Conservation (phyloP, 768 basidiomycete species). For the Rhodotorula sphaerocarpa region DNA sequence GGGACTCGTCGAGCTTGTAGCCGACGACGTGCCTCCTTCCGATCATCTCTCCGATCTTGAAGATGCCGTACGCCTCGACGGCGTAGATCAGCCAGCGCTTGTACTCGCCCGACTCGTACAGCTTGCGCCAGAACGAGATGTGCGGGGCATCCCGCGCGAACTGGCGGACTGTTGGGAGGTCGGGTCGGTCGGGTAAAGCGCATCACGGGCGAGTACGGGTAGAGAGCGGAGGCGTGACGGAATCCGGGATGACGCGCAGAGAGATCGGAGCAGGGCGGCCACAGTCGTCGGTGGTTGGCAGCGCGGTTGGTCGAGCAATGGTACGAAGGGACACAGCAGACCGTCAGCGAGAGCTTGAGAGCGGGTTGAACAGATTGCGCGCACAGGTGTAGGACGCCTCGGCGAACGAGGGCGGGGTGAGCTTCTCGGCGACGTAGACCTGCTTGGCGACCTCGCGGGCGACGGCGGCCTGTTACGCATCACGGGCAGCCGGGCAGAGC, state of each 20-base stretch:
- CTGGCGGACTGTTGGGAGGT: conserved; percentile 51
- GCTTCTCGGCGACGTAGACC: conserved; percentile 60
- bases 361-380: too few relatives aligned
- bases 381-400: conserved; percentile 28
- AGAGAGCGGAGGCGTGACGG: background rate
- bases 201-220: background rate
- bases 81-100: conserved; percentile 60
- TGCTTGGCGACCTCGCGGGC: conserved; percentile 66
- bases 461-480: conserved; percentile 48
- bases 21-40: conserved; percentile 63
- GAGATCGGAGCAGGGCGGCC: background rate
- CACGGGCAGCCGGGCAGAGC: background rate
- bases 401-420: conserved; percentile 56
- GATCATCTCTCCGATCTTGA: conserved; percentile 85
- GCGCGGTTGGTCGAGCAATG: conserved; percentile 39
- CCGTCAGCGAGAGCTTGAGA: too few relatives aligned
- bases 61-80: conserved; percentile 80
- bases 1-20: conserved; percentile 40
- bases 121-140: conserved; percentile 55
- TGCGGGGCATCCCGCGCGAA: conserved; percentile 58
- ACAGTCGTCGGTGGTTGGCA: conserved; percentile 39
- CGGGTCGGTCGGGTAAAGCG: too few relatives aligned
- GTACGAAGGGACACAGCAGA: conserved; percentile 31
- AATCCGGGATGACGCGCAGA: background rate
- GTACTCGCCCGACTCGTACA: conserved; percentile 55